A percentile compares a stretch with the other conserved stretches of the same genome.
Evolutionary conservation across 805 yeast species (phyloP).

Genomic region (Jamesozyma rosinii): DNA sequence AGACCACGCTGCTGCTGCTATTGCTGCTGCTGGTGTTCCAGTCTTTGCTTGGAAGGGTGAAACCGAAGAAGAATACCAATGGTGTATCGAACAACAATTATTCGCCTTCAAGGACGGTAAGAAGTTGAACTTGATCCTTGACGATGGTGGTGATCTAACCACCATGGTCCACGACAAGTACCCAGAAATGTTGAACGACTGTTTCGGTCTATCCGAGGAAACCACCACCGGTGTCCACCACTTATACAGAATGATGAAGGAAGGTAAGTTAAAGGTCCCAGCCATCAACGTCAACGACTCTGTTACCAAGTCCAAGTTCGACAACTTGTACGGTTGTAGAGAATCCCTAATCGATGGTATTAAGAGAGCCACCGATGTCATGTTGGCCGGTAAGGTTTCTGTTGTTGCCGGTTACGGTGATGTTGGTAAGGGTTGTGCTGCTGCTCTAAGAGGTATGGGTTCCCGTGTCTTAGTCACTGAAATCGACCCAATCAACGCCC

Average conservation of each 20-base stretch:
- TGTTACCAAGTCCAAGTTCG: conserved; percentile 98
- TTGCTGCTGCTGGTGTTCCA: conserved; percentile 98
- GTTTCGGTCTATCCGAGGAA: conserved; percentile 96
- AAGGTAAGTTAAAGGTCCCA: conserved; percentile 86
- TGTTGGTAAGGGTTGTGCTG: conserved; percentile 99
- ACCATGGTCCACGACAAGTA: conserved; percentile 92
- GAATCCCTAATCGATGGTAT: conserved; percentile 98
- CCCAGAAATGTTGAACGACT: conserved; percentile 93
- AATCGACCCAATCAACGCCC: conserved; percentile 96
- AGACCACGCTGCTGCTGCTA: conserved; percentile 99
- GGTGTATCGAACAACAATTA: conserved; percentile 99
- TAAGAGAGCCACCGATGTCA: conserved; percentile 98
- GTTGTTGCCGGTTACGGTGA: conserved; percentile 99
- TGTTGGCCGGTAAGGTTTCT: conserved; percentile 98
- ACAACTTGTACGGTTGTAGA: conserved; percentile 98
- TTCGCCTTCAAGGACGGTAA: conserved; percentile 93
- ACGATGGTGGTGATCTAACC: conserved; percentile 99
- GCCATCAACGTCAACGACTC: conserved; percentile 99
- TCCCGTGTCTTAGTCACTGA: conserved; percentile 96
- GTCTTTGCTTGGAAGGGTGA: conserved; percentile 99
- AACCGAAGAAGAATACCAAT: conserved; percentile 97
- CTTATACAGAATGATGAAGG: conserved; percentile 90
- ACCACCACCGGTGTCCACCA: conserved; percentile 99
- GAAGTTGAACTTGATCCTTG: conserved; percentile 93
- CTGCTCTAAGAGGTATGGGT: conserved; percentile 98